Evolutionary conservation across 2,329 filamentous ascomycete species (phyloP), one percentile per base, ranked within the genome.

Genomic region (Pseudocercospora crystallina): DNA sequence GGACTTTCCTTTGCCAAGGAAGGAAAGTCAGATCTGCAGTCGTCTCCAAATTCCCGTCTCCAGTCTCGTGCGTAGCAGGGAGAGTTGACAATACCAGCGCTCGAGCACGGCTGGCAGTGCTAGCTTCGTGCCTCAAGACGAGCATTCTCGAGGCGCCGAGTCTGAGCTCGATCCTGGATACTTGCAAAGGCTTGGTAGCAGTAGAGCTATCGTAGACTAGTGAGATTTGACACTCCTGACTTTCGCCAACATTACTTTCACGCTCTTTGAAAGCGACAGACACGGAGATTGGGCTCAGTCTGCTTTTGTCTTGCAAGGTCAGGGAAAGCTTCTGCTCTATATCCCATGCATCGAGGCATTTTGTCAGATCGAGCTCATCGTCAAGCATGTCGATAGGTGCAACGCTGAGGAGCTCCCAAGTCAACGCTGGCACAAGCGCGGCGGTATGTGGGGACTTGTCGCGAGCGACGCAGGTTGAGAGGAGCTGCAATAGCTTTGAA

Each of bases 171-270:
- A 65, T 30, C 14, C 46, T 53, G 10, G 60, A 58, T 8, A 65
- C 36, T 5, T 26, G 36, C 8, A 66, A 31, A 13, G 59, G 53
- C 17, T 42, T 51, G 3, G 53, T 33, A 20, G 55, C 58, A 20
- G 38, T 29, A 9, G 38, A 35, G 5, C 78, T 75, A 53, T 66
- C 71, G 5, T 80, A 83, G 11, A 62, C 69, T 9, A 85, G 65
- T 5, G 70, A 67, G 43, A 85, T 69, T 56, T 85, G 82, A n/a
- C 75, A 76, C n/a, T 70, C 69, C 7, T 84, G 61, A 4, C 75
- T 70, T 56, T 84, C 81, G 17, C 81, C 81, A 37, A 84, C 82
- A 63, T 83, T 79, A 17, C 80, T 80, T 63, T 83, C 76, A 0
- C 69, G 64, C 45, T 72, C 74, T 32, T 70, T 72, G 54, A 85